Conservation (phyloP, 495 filamentous ascomycete species). For the Aspergillus heteromorphus region DNA sequence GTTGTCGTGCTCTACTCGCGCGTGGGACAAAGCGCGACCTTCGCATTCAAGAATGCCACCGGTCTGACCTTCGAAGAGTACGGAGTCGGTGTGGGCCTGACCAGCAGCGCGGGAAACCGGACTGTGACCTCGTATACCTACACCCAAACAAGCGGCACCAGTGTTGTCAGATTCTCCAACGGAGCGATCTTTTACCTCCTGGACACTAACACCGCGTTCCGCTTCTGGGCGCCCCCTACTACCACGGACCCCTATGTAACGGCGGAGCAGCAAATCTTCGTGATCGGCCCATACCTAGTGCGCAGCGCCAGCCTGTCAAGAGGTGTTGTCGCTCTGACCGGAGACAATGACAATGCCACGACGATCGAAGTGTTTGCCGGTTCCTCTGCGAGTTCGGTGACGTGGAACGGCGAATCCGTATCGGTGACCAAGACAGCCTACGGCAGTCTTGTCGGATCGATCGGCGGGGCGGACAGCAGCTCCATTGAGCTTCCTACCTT, state of each 20-base stretch:
- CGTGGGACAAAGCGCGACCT: slow-evolving; percentile 52
- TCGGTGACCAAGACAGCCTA: slow-evolving; percentile 20
- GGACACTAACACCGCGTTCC: slow-evolving; percentile 33
- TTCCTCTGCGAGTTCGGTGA: slow-evolving; percentile 13
- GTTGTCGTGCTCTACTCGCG: slow-evolving; percentile 60
- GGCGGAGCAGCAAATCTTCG: background rate
- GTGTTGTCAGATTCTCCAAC: slow-evolving; percentile 46
- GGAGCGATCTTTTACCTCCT: slow-evolving; percentile 51
- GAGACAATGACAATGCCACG: slow-evolving; percentile 3
- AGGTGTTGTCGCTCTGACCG: background rate
- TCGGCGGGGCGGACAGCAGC: slow-evolving; percentile 31
- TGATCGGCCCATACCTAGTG: slow-evolving; percentile 3
- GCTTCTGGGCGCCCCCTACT: background rate
- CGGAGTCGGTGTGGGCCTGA: slow-evolving; percentile 34
- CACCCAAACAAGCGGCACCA: slow-evolving; percentile 27
- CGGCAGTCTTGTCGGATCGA: slow-evolving; percentile 34
- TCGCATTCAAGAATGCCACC: slow-evolving; percentile 44
- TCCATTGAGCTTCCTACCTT: slow-evolving; percentile 47
- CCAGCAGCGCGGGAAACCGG: slow-evolving; percentile 43
- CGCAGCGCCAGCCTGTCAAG: background rate
- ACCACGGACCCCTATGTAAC: background rate
- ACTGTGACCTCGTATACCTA: slow-evolving; percentile 29
- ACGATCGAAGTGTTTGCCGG: slow-evolving; percentile 2
- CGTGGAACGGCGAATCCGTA: slow-evolving; percentile 46
- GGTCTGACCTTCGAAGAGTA: slow-evolving; percentile 41